Conservation (phyloP, 2,329 filamentous ascomycete species). For the Aureobasidium sp. region DNA sequence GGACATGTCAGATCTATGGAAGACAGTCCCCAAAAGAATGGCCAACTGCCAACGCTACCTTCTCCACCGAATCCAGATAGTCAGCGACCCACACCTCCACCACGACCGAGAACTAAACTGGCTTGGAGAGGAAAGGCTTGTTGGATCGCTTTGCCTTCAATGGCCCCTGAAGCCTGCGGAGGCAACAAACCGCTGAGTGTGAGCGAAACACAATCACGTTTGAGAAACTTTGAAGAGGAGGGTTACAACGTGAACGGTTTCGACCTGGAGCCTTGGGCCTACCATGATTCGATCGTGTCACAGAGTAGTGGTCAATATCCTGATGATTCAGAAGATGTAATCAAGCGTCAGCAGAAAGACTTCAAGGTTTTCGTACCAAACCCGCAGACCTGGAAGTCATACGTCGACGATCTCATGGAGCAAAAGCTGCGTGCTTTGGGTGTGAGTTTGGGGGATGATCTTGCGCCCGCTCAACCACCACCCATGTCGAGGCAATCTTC, state of each 20-base stretch:
- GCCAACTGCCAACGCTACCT: background rate
- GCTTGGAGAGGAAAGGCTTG: constrained; percentile 39
- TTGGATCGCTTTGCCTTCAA: constrained; percentile 36
- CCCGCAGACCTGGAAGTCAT: constrained; percentile 65
- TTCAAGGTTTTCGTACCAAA: constrained; percentile 63
- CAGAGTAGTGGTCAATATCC: constrained; percentile 67
- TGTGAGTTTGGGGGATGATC: constrained; percentile 70
- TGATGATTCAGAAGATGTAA: constrained; percentile 47
- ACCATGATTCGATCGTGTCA: constrained; percentile 16
- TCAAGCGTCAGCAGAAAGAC: constrained; percentile 46
- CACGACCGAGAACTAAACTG: constrained; percentile 37
- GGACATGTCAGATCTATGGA: background rate
- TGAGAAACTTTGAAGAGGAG: constrained; percentile 57
- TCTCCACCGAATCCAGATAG: background rate
- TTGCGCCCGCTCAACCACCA: constrained; percentile 47
- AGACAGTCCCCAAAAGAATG: background rate
- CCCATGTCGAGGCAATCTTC: constrained; percentile 62
- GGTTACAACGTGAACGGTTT: constrained; percentile 65
- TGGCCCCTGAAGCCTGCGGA: constrained; percentile 35
- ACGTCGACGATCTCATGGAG: constrained; percentile 76
- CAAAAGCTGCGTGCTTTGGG: constrained; percentile 88
- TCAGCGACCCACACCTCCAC: constrained; percentile 19
- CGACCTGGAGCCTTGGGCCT: constrained; percentile 45
- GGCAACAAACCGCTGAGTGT: constrained; percentile 36
- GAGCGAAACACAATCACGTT: constrained; percentile 52